These are phyloP conservation scores for Magnusiomyces paraingens DNA, from an alignment of 1,139 yeast genomes.

Conservation along the genomic window DNA sequence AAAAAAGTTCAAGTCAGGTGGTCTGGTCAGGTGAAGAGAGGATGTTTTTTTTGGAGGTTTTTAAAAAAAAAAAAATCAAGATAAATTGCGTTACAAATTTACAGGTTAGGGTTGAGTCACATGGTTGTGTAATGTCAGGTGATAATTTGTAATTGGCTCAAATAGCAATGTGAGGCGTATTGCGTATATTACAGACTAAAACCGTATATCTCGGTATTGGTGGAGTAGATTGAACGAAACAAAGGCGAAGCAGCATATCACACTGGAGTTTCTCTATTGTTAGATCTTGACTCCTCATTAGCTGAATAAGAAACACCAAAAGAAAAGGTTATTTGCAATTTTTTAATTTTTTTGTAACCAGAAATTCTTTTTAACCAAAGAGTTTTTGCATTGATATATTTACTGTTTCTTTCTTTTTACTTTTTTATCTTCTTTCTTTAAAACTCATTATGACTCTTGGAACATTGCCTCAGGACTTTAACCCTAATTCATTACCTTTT, in stretches of 20 bases:
- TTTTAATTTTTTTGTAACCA: no score
- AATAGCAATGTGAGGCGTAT: no score
- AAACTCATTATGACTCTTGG: neutral
- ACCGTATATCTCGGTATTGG: neutral
- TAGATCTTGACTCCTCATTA: no score
- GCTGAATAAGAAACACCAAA: no score
- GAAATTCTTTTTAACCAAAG: no score
- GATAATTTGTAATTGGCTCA: neutral
- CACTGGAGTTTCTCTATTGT: neutral
- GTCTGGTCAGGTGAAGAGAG: neutral
- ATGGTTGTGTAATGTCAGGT: neutral
- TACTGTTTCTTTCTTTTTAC: neutral
- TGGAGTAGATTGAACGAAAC: neutral
- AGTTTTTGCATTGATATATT: neutral
- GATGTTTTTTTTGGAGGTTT: neutral
- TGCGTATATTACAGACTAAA: neutral
- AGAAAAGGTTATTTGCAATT: no score
- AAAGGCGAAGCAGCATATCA: neutral
- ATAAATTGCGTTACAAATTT: neutral
- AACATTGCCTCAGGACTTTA: neutral
- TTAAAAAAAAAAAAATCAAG: neutral
- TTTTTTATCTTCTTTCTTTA: neutral
- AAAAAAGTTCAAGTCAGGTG: neutral
- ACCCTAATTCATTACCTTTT: conserved; percentile 25
- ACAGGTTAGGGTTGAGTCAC: neutral